phyloP scores from a whole-genome alignment of 768 basidiomycete genomes.

The Exidia glandulosa region DNA sequence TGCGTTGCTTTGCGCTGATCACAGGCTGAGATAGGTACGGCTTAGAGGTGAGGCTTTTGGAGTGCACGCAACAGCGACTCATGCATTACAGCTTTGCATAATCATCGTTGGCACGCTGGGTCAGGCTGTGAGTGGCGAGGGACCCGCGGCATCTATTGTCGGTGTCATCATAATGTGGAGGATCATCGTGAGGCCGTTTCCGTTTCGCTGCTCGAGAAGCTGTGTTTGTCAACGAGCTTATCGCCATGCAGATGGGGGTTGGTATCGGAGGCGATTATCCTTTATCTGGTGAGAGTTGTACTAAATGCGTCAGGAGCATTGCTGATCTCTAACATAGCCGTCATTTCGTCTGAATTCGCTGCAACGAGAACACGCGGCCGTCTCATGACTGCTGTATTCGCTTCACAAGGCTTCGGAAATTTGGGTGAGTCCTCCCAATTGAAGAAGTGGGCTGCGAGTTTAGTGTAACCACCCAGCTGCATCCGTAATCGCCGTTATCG shows the following conservation, averaged over 20 bases:
- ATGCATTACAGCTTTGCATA: constrained; percentile 29
- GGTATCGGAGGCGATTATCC: constrained; percentile 91
- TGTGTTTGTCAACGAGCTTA: too few relatives aligned
- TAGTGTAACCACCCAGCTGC: too few relatives aligned
- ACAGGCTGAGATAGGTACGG: too few relatives aligned
- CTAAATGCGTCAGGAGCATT: too few relatives aligned
- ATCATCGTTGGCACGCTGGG: constrained; percentile 73
- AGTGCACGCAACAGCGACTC: not conserved
- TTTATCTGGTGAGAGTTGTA: too few relatives aligned
- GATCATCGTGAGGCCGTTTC: constrained; percentile 38
- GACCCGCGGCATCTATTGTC: constrained; percentile 57
- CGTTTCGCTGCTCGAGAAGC: not conserved
- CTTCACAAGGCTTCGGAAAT: constrained; percentile 82
- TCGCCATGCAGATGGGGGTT: constrained; percentile 61
- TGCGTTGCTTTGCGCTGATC: too few relatives aligned
- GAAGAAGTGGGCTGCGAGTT: too few relatives aligned
- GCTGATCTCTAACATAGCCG: too few relatives aligned
- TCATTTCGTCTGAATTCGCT: constrained; percentile 85
- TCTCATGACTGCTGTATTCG: constrained; percentile 84
- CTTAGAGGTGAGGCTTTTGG: constrained; percentile 15
- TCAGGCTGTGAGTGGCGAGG: constrained; percentile 63
- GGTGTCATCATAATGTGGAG: constrained; percentile 78
- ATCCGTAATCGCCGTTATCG: constrained; percentile 51
- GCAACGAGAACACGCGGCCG: constrained; percentile 66
- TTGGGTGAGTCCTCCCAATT: too few relatives aligned